phyloP scores from a whole-genome alignment of 2,329 filamentous ascomycete species.

The Fusarium siculi region DNA sequence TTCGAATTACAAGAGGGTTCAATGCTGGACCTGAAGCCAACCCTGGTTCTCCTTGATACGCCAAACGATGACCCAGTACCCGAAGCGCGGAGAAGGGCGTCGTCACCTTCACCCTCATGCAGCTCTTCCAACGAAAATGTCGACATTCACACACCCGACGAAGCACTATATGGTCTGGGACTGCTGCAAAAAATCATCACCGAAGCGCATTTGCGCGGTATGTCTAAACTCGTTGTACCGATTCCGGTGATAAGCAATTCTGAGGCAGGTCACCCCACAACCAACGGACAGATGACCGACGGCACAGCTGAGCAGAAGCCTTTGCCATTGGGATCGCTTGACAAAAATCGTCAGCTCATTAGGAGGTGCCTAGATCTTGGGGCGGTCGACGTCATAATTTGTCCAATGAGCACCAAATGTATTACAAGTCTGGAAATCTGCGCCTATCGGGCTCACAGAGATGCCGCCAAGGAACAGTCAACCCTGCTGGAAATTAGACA shows the following conservation, averaged over 20 bases:
- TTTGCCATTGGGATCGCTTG: constrained; percentile 42
- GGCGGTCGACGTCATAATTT: constrained; percentile 85
- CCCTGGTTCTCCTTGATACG: constrained; percentile 67
- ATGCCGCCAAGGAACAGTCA: constrained; percentile 78
- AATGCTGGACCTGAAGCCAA: constrained; percentile 64
- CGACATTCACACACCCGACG: constrained; percentile 56
- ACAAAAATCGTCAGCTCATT: constrained; percentile 58
- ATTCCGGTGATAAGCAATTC: constrained; percentile 63
- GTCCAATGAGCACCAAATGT: constrained; percentile 78
- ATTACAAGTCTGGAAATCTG: constrained; percentile 82
- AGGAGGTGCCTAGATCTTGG: constrained; percentile 85
- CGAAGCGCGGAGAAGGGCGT: constrained; percentile 48
- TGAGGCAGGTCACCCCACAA: constrained; percentile 40
- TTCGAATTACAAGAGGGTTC: constrained; percentile 64
- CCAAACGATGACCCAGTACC: constrained; percentile 61
- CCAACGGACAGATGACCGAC: constrained; percentile 50
- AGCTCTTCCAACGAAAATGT: constrained; percentile 48
- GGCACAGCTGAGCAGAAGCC: constrained; percentile 51
- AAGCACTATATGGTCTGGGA: constrained; percentile 65
- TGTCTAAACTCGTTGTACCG: constrained; percentile 67
- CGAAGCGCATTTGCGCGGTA: constrained; percentile 65
- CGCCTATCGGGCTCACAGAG: constrained; percentile 83
- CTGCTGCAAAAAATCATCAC: constrained; percentile 67
- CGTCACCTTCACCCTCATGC: constrained; percentile 59
- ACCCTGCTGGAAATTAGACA: constrained; percentile 77